Conservation (phyloP, 768 basidiomycete species). For the Rhodosporidiobolus odoratus region DNA sequence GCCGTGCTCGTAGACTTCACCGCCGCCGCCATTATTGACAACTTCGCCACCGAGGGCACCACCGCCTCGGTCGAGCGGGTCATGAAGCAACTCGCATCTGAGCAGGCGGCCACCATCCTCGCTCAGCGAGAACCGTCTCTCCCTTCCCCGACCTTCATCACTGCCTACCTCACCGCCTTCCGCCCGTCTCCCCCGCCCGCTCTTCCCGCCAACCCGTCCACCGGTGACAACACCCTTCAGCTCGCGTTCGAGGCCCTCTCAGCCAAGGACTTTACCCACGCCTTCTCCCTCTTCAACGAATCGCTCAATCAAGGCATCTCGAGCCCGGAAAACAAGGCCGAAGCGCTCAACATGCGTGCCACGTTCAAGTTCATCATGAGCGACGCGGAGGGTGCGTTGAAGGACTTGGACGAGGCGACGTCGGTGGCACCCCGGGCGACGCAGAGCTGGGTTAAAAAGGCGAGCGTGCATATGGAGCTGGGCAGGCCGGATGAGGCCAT, state of each 20-base stretch:
- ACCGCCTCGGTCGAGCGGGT: conserved; percentile 84
- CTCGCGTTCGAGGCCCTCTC: conserved; percentile 76
- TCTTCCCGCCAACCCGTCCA: conserved; percentile 63
- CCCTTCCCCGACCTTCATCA: conserved; percentile 80
- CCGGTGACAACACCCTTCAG: conserved; percentile 75
- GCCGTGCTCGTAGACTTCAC: conserved; percentile 66
- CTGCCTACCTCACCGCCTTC: conserved; percentile 96
- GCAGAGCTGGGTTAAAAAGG: conserved; percentile 91
- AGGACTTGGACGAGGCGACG: conserved; percentile 72
- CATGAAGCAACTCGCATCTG: conserved; percentile 69
- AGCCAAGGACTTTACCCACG: conserved; percentile 76
- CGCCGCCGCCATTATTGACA: conserved; percentile 89
- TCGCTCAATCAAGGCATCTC: conserved; percentile 80
- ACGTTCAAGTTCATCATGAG: conserved; percentile 94
- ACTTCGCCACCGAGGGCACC: conserved; percentile 76
- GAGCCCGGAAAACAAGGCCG: conserved; percentile 63
- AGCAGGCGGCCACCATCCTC: conserved; percentile 69
- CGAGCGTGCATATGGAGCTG: conserved; percentile 95
- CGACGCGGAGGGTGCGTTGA: conserved; percentile 73
- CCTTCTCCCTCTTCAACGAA: conserved; percentile 73
- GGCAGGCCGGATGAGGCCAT: conserved; percentile 72
- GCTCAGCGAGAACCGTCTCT: conserved; percentile 71
- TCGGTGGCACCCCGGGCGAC: conserved; percentile 63
- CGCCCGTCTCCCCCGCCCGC: conserved; percentile 65
- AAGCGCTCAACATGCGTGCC: conserved; percentile 85